Conservation (phyloP, 2,329 filamentous ascomycete species). For the Fusarium sp. region DNA sequence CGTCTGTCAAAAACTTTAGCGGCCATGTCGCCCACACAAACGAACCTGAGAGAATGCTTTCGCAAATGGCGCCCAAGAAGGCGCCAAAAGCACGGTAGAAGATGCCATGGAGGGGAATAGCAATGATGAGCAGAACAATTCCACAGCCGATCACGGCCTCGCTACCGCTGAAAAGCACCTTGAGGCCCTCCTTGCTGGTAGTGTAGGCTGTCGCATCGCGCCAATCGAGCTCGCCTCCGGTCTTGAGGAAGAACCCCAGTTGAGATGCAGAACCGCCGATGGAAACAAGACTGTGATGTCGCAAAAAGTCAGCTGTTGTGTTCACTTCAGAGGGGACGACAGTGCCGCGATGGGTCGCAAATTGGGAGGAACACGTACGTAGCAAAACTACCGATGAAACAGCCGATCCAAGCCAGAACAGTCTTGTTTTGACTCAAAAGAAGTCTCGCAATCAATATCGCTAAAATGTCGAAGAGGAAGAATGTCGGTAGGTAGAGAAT, state of each 20-base stretch:
- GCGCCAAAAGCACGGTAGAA: constrained; percentile 44
- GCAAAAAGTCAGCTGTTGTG: constrained; percentile 17
- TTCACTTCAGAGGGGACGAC: background rate
- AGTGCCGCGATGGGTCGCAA: constrained; percentile 5
- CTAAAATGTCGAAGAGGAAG: constrained; percentile 48
- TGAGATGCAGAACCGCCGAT: constrained; percentile 51
- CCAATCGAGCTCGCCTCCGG: constrained; percentile 53
- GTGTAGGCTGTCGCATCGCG: constrained; percentile 50
- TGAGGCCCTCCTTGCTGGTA: constrained; percentile 49
- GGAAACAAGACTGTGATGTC: constrained; percentile 43
- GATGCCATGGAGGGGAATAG: constrained; percentile 44
- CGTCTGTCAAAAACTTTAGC: background rate
- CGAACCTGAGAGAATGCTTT: constrained; percentile 35
- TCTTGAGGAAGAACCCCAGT: constrained; percentile 51
- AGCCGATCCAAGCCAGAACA: constrained; percentile 39
- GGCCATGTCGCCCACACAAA: background rate
- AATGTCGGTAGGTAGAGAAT: constrained; percentile 53
- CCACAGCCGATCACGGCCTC: constrained; percentile 45
- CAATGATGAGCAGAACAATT: constrained; percentile 40
- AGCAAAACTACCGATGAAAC: constrained; percentile 41
- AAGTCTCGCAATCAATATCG: constrained; percentile 45
- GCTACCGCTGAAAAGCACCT: constrained; percentile 51
- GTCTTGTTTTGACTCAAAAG: constrained; percentile 44
- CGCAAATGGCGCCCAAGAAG: constrained; percentile 36
- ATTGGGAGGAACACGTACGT: constrained; percentile 43